Percentiles rank a stretch among this genome's conserved stretches.
Conservation (phyloP, 2,329 filamentous ascomycete genomes). For the Claviceps sp. region DNA sequence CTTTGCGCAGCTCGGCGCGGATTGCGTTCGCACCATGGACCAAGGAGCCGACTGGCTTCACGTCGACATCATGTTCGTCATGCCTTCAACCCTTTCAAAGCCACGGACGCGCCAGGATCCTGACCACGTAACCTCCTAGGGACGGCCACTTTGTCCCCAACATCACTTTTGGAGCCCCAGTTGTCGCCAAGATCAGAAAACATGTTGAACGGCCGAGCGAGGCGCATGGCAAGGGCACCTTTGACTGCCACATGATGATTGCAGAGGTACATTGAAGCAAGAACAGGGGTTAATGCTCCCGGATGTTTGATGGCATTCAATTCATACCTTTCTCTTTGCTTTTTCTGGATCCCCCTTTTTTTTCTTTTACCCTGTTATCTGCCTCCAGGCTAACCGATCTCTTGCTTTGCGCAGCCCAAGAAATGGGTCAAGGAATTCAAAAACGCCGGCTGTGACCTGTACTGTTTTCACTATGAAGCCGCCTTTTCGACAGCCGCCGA, state of each 20-base stretch:
- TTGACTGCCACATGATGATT: constrained; percentile 99
- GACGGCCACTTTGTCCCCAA: constrained; percentile 98
- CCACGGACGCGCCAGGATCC: constrained; percentile 6
- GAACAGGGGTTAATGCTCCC: not conserved
- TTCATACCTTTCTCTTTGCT: no score
- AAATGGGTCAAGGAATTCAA: constrained; percentile 97
- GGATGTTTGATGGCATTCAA: no score
- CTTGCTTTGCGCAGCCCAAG: constrained; percentile 58
- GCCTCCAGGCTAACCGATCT: not conserved
- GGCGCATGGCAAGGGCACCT: constrained; percentile 70
- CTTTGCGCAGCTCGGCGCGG: constrained; percentile 77
- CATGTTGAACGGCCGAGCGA: constrained; percentile 66
- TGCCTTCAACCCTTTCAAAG: constrained; percentile 7
- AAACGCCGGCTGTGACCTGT: constrained; percentile 89
- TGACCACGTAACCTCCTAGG: constrained; percentile 33
- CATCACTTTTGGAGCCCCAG: constrained; percentile 89
- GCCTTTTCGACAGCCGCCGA: constrained; percentile 80
- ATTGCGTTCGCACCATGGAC: constrained; percentile 74
- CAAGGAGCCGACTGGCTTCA: constrained; percentile 88
- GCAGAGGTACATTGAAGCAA: constrained; percentile 54
- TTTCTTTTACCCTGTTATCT: not conserved
- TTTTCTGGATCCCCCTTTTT: not conserved
- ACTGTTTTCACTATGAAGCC: constrained; percentile 99
- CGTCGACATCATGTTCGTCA: constrained; percentile 69
- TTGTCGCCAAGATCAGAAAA: constrained; percentile 83